phyloP scores from a whole-genome alignment of 2,329 filamentous ascomycete genomes.

The Pyricularia grisea region DNA sequence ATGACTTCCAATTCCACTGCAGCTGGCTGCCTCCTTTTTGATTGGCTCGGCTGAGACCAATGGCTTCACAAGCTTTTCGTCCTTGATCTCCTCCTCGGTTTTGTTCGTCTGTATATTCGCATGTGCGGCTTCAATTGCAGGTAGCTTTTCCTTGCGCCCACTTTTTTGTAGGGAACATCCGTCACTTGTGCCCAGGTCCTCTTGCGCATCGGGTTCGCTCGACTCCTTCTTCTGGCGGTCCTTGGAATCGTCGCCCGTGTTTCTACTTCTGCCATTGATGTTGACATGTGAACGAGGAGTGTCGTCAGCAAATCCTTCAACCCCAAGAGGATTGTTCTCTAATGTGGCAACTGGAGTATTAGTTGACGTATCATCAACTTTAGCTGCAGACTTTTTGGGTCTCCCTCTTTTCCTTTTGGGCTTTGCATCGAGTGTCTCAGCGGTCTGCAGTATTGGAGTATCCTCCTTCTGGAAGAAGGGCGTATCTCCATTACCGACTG shows the following conservation, averaged over 20 bases:
- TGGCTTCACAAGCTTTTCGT: not conserved
- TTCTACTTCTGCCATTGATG: not conserved
- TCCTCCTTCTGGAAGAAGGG: not conserved
- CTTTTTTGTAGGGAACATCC: not conserved
- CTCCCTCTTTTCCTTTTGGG: slow-evolving; percentile 23
- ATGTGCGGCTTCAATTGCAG: not conserved
- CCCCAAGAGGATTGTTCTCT: not conserved
- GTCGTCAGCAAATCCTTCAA: not conserved
- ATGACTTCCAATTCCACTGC: slow-evolving; percentile 16
- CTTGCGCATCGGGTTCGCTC: not conserved
- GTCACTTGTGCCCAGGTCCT: not conserved
- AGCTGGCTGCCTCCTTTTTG: slow-evolving; percentile 4
- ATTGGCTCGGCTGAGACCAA: slow-evolving; percentile 2
- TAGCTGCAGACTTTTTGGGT: slow-evolving; percentile 26
- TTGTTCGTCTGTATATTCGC: not conserved
- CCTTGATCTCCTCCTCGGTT: slow-evolving; percentile 6
- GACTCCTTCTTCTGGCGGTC: not conserved
- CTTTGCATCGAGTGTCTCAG: not conserved
- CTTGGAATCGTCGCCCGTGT: not conserved
- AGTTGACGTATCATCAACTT: slow-evolving; percentile 5
- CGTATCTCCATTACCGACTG: not conserved
- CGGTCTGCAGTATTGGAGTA: not conserved
- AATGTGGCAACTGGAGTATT: not conserved
- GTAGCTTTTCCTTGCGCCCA: not conserved
- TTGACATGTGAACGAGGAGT: not conserved